Base-by-base conservation (phyloP, 805 yeast species). In the Candida sakaeoensis region DNA sequence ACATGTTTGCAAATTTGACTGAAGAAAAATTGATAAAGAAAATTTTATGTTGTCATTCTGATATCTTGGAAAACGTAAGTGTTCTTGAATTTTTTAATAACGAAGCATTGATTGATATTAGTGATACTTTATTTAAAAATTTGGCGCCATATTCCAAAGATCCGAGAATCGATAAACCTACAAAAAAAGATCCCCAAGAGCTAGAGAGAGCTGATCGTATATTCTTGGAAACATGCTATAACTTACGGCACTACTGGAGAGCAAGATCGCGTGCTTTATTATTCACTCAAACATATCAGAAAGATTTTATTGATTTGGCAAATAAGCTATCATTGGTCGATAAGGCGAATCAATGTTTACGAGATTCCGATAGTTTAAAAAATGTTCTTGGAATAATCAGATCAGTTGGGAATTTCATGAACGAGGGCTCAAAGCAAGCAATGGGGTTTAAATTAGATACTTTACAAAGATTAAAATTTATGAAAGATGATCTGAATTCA, bases 361-460 rank as follows among this genome's bases (percentile, higher is more conserved):
- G 76, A 45, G 68, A 73, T 18, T 86, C 96, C 1, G 75, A 74
- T 13, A 77, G 79, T 37, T 70, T 95, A 54, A 76, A 80, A 45
- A 75, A 78, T 40, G 80, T 93, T 12, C 75, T 95, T 53, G 89
- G 86, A 41, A 79, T 93, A 34, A 91, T 93, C 45, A 68, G 90
- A 47, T 82, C 90, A 3, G 93, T 93, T 37, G 99, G 99, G 43
- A 93, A 93, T 59, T 91, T 82, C 58, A 93, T 93, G 99, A 93
- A 95, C 58, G 96, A 89, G 53, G 69, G 79, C n/a, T 72, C 87
- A 2, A 90, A 89, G 52, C 95, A 89, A 58, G 98, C 97, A 1
- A 75, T 77, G 48, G 99, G 99, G 3, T 95, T 95, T 72, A 84
- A 85, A 53, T 68, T 93, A 44, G 82, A 86, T 33, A 86, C 96